These are phyloP conservation scores for Knufia petricola DNA, from an alignment of 2,329 filamentous ascomycete species.

Conservation along the genomic window DNA sequence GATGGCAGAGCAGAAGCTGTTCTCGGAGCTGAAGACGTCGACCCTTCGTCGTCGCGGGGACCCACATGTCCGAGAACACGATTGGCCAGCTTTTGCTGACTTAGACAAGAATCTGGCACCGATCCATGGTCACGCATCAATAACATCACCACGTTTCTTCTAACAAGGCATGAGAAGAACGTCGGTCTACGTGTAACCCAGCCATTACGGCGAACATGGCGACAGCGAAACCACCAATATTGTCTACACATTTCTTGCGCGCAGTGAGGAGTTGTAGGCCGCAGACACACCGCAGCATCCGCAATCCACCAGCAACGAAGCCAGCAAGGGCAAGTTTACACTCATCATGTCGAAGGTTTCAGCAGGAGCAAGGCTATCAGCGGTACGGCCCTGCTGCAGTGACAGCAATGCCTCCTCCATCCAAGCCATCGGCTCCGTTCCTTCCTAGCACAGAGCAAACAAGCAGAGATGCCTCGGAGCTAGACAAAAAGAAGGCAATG, in stretches of 20 bases:
- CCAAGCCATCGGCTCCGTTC: conserved; percentile 23
- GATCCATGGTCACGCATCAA: no score
- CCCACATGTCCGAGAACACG: no score
- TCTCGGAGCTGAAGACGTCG: no score
- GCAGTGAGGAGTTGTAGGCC: conserved; percentile 42
- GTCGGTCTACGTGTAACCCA: background rate
- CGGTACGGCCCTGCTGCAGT: conserved; percentile 39
- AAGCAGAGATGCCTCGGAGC: conserved; percentile 3
- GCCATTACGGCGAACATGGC: conserved; percentile 40
- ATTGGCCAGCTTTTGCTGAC: no score
- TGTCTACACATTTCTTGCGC: conserved; percentile 59
- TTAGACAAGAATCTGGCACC: no score
- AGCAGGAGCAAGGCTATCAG: conserved; percentile 34
- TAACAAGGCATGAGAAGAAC: background rate
- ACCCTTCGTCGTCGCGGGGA: no score
- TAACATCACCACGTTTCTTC: background rate
- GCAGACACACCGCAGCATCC: conserved; percentile 34
- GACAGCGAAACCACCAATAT: conserved; percentile 53
- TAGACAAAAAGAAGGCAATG: conserved; percentile 1
- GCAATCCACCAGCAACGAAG: conserved; percentile 26
- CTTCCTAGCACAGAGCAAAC: conserved; percentile 10
- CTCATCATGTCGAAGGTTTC: conserved; percentile 25
- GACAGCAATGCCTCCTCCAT: conserved; percentile 31
- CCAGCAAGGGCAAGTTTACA: conserved; percentile 29
- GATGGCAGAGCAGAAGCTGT: no score